Base-by-base conservation (phyloP, 306 rosid species). In the Medicago ruthenica region DNA sequence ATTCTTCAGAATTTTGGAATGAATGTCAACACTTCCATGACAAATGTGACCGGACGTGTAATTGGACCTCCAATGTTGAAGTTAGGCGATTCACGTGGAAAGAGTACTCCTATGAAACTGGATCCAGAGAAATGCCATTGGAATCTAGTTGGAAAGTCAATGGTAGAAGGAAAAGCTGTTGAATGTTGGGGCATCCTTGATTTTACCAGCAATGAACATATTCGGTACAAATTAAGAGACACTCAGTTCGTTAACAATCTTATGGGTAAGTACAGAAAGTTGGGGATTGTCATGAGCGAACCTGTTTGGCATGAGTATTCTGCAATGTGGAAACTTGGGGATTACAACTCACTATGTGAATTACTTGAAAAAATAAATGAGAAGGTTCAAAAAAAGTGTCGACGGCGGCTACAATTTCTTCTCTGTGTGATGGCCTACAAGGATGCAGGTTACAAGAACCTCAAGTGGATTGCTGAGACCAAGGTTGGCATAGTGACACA, bases 391-490 rank as follows among this genome's bases (percentile, higher is more conserved):
- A 44, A 47, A 53, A 2, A 0, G 5, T 14, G 78, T 53, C 8
- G 9, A 4, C 80, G 65, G 2, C 61, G 3, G 6, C 80, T 89
- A 24, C 96, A 92, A 65, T 58, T 92, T 81, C 87, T 92, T 68
- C 83, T 89, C 2, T 92, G 97, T 76, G 93, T 84, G 64, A 92
- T 92, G 97, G 1, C 81, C 45, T 2, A 14, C 3, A 92, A 42
- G 75, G 79, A 82, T 82, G 45, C 27, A 51, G 93, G 96, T 64
- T 92, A 92, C 84, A 89, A 84, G 77, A 22, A 22, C 53, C 87
- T 92, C 59, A 92, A 92, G 83, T 88, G 89, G 93, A 83, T 92
- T 37, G 82, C 89, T 17, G 96, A 92, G 81, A 92, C 93, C 27
- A 82, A 85, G 79, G 64, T 92, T 73, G 97, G 97, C 24, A 20